These are phyloP conservation scores for Leishmania mexicana DNA, from an alignment of 208 protist species.

Conservation along the genomic window DNA sequence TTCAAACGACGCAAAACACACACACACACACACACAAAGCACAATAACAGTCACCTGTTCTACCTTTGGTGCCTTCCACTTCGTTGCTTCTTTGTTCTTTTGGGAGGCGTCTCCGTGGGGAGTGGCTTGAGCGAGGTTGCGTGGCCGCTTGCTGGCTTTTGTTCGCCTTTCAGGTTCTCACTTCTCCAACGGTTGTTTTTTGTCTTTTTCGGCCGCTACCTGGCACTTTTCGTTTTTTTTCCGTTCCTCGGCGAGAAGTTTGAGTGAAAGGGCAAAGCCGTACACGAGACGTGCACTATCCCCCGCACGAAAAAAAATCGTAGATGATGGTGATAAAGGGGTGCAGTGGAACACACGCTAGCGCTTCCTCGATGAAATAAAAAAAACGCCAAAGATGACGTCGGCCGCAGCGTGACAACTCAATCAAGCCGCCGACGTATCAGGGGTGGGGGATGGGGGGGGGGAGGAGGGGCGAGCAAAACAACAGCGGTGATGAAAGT, in stretches of 20 bases:
- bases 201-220: neutral
- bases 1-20: neutral
- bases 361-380: neutral
- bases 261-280: neutral
- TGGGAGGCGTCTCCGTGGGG: neutral
- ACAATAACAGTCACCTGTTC: neutral
- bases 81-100: neutral
- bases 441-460: neutral
- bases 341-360: neutral
- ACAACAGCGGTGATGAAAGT: neutral
- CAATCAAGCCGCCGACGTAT: neutral
- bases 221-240: neutral
- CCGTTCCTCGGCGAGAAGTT: neutral
- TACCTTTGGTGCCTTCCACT: neutral
- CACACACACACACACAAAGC: neutral
- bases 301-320: neutral
- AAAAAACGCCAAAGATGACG: neutral
- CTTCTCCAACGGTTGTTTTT: neutral
- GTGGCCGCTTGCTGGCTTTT: neutral
- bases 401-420: neutral
- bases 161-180: neutral
- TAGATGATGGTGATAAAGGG: neutral
- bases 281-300: too few relatives aligned
- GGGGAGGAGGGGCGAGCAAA: neutral
- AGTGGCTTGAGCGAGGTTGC: neutral